phyloP scores from a whole-genome alignment of 257 asterid genomes.

The Coffea canephora region DNA sequence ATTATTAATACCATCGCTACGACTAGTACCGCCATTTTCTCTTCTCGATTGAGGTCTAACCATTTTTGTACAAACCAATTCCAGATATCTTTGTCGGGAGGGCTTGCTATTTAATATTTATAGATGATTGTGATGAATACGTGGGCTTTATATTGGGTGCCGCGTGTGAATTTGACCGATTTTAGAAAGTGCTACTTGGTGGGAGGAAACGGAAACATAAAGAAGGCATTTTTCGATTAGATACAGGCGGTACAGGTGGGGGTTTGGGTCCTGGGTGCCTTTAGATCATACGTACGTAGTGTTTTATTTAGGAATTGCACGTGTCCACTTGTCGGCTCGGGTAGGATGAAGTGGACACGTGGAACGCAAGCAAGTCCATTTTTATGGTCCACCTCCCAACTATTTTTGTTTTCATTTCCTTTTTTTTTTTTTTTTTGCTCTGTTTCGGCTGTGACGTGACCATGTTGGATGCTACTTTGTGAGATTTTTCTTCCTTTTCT shows the following conservation, averaged over 20 bases:
- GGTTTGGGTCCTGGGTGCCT: neutral
- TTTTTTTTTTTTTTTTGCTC: too few species aligned
- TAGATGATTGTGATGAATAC: neutral
- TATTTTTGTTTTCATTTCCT: too few species aligned
- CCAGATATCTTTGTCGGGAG: too few species aligned
- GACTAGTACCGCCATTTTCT: slow-evolving; percentile 9
- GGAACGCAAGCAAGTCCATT: neutral
- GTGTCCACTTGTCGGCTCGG: neutral
- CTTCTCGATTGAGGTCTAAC: slow-evolving; percentile 40
- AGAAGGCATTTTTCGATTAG: neutral
- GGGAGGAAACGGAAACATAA: neutral
- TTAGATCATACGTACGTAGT: neutral
- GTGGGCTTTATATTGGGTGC: neutral
- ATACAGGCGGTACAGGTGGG: neutral
- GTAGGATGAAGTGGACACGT: neutral
- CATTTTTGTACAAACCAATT: slow-evolving; percentile 22
- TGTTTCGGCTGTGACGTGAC: neutral
- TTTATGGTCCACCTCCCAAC: too few species aligned
- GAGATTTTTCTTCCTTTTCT: too few species aligned
- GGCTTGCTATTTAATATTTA: neutral
- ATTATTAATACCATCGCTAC: slow-evolving; percentile 8
- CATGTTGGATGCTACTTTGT: too few species aligned
- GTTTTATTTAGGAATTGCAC: neutral
- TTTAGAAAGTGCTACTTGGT: neutral
- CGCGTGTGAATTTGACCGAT: neutral